Percentiles rank a stretch among this genome's conserved stretches.
Evolutionary conservation across 148 eudicot genomes (phyloP).

Genomic region (Persicaria tinctoria): DNA sequence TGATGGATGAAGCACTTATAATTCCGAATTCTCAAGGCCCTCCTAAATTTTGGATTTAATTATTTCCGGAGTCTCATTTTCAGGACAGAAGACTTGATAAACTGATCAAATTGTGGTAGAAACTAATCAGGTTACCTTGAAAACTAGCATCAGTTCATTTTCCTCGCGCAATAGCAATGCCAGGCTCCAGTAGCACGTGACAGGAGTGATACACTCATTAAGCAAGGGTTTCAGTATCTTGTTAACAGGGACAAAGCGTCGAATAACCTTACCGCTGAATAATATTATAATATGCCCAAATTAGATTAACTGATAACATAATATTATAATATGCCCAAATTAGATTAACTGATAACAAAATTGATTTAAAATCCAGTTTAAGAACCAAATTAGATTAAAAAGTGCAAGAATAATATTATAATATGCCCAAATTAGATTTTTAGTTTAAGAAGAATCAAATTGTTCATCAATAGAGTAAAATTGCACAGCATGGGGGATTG

Average conservation of each 20-base stretch:
- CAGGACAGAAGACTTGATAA: neutral
- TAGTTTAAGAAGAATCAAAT: no score
- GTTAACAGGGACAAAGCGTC: conserved; percentile 65
- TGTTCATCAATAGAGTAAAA: no score
- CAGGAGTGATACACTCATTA: conserved; percentile 85
- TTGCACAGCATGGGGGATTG: no score
- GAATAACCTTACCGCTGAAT: conserved; percentile 58
- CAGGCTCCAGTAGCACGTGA: conserved; percentile 91
- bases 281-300: no score
- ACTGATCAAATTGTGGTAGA: neutral
- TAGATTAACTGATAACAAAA: no score
- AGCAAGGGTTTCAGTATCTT: conserved; percentile 80
- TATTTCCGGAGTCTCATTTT: neutral
- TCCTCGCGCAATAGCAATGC: conserved; percentile 67
- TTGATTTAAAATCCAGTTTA: no score
- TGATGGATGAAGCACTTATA: neutral
- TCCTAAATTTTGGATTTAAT: neutral
- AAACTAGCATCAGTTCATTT: conserved; percentile 63
- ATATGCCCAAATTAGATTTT: no score
- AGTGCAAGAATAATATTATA: no score
- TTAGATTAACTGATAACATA: no score
- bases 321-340: no score
- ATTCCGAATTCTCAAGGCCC: neutral
- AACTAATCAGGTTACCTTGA: conserved; percentile 46
- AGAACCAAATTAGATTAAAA: no score